Evolutionary conservation across 2,329 filamentous ascomycete genomes (phyloP).

Genomic region (Penicillium sp.): DNA sequence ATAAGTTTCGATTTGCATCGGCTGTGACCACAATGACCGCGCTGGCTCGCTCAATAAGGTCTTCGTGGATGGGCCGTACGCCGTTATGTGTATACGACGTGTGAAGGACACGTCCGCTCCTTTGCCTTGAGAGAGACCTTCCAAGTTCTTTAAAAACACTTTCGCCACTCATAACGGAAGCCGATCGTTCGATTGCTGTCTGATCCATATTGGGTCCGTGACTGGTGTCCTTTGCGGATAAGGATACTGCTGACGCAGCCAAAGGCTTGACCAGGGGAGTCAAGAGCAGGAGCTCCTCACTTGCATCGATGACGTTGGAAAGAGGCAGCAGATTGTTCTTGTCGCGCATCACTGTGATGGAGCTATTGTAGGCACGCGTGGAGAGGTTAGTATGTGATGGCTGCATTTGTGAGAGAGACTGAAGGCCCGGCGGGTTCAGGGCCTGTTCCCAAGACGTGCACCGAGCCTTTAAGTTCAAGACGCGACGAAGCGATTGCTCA

Average conservation of each 20-base stretch:
- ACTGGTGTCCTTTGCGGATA: slow-evolving; percentile 59
- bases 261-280: slow-evolving; percentile 89
- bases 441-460: slow-evolving; percentile 92
- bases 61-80: slow-evolving; percentile 88
- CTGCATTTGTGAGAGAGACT: slow-evolving; percentile 77
- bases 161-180: slow-evolving; percentile 84
- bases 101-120: slow-evolving; percentile 84
- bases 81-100: slow-evolving; percentile 96
- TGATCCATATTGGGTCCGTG: slow-evolving; percentile 56
- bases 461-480: slow-evolving; percentile 77
- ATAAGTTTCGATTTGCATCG: slow-evolving; percentile 90
- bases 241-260: slow-evolving; percentile 84
- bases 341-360: slow-evolving; percentile 90
- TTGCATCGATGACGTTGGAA: slow-evolving; percentile 76
- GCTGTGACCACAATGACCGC: slow-evolving; percentile 90
- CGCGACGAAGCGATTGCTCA: slow-evolving; percentile 75
- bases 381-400: slow-evolving; percentile 80
- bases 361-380: slow-evolving; percentile 83
- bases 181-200: slow-evolving; percentile 59
- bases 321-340: slow-evolving; percentile 83
- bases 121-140: slow-evolving; percentile 79
- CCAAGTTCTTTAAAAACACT: slow-evolving; percentile 90
- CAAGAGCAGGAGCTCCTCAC: slow-evolving; percentile 85
- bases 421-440: slow-evolving; percentile 80
- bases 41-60: slow-evolving; percentile 83